phyloP scores from a whole-genome alignment of 352 stramenopile species.

The Labyrinthula sp. region DNA sequence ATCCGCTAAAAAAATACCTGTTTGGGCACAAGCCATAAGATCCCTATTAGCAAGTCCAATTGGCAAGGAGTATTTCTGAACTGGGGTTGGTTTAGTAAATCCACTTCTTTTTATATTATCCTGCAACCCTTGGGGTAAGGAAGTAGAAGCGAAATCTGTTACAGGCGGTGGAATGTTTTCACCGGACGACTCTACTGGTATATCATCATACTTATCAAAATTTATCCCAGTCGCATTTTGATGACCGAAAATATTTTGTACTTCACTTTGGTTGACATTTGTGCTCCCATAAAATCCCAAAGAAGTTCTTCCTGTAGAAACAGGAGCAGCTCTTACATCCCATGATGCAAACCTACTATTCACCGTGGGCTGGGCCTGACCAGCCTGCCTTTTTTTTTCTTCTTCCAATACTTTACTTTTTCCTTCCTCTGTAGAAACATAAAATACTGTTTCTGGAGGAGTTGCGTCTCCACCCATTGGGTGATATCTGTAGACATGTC shows the following conservation, averaged over 20 bases:
- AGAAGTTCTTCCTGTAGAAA: too few species aligned
- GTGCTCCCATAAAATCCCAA: slow-evolving; percentile 87
- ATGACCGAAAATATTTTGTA: slow-evolving; percentile 71
- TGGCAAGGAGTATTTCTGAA: slow-evolving; percentile 97
- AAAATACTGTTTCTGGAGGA: too few species aligned
- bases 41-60: slow-evolving; percentile 76
- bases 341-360: too few species aligned
- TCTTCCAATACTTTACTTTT: too few species aligned
- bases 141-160: slow-evolving; percentile 55
- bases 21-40: slow-evolving; percentile 97
- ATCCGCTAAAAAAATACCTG: too few species aligned
- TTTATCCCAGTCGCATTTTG: slow-evolving; percentile 83
- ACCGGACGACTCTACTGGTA: slow-evolving; percentile 81
- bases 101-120: slow-evolving; percentile 69
- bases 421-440: too few species aligned
- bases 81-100: slow-evolving; percentile 86
- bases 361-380: too few species aligned
- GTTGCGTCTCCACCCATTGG: too few species aligned
- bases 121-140: slow-evolving; percentile 68
- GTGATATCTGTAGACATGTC: too few species aligned
- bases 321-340: too few species aligned
- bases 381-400: too few species aligned
- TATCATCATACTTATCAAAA: slow-evolving; percentile 95
- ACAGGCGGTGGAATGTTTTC: slow-evolving; percentile 74
- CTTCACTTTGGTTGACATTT: slow-evolving; percentile 62